Percentiles rank a stretch among this genome's conserved stretches.
phyloP scores from a whole-genome alignment of 352 stramenopile species.

The Globisporangium nagaii region DNA sequence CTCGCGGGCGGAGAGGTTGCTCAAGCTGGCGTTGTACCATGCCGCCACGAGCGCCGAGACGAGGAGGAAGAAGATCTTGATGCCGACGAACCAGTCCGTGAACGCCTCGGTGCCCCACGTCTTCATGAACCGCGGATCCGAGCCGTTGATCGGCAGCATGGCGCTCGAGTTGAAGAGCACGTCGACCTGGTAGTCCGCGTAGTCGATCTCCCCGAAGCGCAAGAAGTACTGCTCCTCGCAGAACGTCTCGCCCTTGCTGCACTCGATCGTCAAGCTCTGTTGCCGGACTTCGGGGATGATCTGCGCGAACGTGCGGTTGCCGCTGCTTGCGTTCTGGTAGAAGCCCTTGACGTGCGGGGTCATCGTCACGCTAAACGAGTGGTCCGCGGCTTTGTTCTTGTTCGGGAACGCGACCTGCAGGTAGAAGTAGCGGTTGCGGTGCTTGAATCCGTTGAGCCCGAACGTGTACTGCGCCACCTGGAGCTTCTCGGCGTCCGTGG shows the following conservation, averaged over 20 bases:
- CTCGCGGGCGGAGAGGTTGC: conserved; percentile 33
- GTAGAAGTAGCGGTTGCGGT: conserved; percentile 64
- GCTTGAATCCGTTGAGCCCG: conserved; percentile 38
- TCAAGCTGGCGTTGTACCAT: conserved; percentile 45
- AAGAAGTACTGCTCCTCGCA: conserved; percentile 47
- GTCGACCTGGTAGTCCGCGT: conserved; percentile 44
- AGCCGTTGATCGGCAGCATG: conserved; percentile 25
- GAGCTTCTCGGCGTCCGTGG: conserved; percentile 19
- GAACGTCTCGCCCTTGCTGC: conserved; percentile 19
- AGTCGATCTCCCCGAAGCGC: conserved; percentile 52
- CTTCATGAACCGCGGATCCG: conserved; percentile 46
- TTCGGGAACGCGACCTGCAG: conserved; percentile 47
- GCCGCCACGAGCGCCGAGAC: conserved; percentile 23
- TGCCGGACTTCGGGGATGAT: conserved; percentile 31
- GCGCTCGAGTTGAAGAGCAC: conserved; percentile 52
- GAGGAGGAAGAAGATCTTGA: conserved; percentile 54
- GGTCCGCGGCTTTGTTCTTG: conserved; percentile 17
- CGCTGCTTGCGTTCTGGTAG: conserved; percentile 27
- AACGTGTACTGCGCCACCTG: conserved; percentile 51
- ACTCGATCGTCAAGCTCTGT: conserved; percentile 30
- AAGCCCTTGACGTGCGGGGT: conserved; percentile 46
- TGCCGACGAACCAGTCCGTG: conserved; percentile 51
- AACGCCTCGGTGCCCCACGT: conserved; percentile 43
- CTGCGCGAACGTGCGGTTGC: conserved; percentile 27
- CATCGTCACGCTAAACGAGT: conserved; percentile 48